Base-by-base conservation (phyloP, 768 basidiomycete genomes). In the Leccinum boreale region DNA sequence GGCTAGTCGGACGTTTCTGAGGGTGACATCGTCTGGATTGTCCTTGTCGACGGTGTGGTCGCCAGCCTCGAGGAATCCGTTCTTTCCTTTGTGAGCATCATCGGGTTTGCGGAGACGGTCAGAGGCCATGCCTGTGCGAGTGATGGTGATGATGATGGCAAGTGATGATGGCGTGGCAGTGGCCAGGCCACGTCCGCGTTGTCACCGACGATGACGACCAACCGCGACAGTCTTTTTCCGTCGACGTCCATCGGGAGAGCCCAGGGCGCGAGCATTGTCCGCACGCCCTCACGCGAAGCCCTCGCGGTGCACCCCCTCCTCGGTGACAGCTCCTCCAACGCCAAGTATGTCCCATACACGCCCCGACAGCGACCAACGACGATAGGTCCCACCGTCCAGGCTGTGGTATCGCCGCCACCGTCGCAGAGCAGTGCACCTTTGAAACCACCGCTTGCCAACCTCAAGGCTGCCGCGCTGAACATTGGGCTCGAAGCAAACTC, bases 271-370 rank as follows among this genome's bases (percentile, higher is more conserved):
- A 70, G 70, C 42, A 65, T 83, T 33, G 75, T 74, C 35, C 78
- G 74, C 50, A 65, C 74, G 7, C 60, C 77, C 3, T 81, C 83
- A 2, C 80, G 80, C 52, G 89, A 90, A 49, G 71, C 79, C 11
- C 71, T 85, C 28, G 73, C 78, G 5, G 81, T 86, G 0, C 90
- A 90, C 63, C 89, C 89, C 4, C 74, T 91, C 17, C 78, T 89
- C 11, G 84, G 82, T 4, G 57, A 62, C 53, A 33, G 36, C 55
- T 55, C 52, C 21, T 7, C 55, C 8, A 56, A 36, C 26, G 53
- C 83, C 11, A 79, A 80, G 59, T 92, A 92, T 74, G 81, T 87
- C 2, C 85, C 89, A 2, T 92, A 92, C 62, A 92, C 89, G 1
- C 90, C 90, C 1, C 74, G 86, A 23, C 89, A 90, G 45, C 83